Percentiles rank a stretch among this genome's conserved stretches.
Conservation (phyloP, 2,329 filamentous ascomycete species). For the Colletotrichum tropicicola region DNA sequence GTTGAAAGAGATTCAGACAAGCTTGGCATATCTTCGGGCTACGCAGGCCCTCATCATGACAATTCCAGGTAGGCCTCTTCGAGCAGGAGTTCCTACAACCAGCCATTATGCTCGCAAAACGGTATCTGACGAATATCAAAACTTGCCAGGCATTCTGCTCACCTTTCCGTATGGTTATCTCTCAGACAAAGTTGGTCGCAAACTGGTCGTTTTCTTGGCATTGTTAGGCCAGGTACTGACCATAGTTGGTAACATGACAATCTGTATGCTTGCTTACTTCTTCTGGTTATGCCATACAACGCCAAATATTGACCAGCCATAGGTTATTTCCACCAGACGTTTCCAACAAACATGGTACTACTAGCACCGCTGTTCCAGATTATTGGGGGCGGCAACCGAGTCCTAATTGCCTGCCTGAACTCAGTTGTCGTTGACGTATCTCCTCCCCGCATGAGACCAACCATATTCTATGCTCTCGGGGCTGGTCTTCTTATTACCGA, state of each 20-base stretch:
- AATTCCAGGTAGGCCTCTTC: not conserved
- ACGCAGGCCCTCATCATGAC: not conserved
- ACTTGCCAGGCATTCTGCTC: not conserved
- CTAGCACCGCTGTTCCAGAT: not conserved
- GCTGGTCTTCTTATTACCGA: not conserved
- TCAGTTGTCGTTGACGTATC: not conserved
- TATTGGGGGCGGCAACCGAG: not conserved
- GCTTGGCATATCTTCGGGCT: not conserved
- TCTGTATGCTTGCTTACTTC: not conserved
- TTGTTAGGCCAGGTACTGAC: not conserved
- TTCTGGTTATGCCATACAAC: not conserved
- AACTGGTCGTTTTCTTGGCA: not conserved
- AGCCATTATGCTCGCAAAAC: not conserved
- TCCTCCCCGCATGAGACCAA: not conserved
- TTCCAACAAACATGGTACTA: not conserved
- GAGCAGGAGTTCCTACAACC: too few species aligned
- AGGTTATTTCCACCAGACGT: not conserved
- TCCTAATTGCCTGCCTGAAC: not conserved
- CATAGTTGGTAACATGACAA: not conserved
- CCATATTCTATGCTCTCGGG: not conserved
- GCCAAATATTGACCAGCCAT: not conserved
- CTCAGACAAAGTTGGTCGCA: not conserved
- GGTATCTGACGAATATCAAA: too few species aligned
- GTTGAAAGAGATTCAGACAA: not conserved
- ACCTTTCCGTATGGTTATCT: not conserved